These are phyloP conservation scores for Aureobasidium sp. DNA, from an alignment of 2,329 filamentous ascomycete species.

Conservation along the genomic window DNA sequence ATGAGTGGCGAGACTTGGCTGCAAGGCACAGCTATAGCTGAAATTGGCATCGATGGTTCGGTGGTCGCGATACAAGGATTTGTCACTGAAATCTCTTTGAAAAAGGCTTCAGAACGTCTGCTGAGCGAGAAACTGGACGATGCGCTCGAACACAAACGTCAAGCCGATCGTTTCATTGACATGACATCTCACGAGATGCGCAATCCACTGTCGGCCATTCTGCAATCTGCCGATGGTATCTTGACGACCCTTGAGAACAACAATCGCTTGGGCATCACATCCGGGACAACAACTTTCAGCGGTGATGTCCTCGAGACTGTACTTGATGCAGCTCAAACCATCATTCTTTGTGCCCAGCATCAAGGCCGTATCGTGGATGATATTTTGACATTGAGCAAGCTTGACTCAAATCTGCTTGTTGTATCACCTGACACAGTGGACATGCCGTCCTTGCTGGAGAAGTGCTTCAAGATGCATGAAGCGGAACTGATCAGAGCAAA, in stretches of 20 bases:
- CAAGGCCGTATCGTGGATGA: constrained; percentile 38
- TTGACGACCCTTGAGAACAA: constrained; percentile 23
- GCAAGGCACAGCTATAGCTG: constrained; percentile 24
- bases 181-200: constrained; percentile 32
- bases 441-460: constrained; percentile 26
- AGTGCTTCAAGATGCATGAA: constrained; percentile 30
- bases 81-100: constrained; percentile 26
- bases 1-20: constrained; percentile 25
- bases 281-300: background rate
- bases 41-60: constrained; percentile 23
- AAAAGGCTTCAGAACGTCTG: constrained; percentile 25
- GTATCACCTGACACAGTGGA: constrained; percentile 34
- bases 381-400: constrained; percentile 24
- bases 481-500: constrained; percentile 28
- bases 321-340: constrained; percentile 18
- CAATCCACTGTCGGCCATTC: constrained; percentile 36
- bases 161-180: constrained; percentile 31
- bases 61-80: constrained; percentile 24
- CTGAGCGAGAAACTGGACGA: constrained; percentile 26
- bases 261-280: background rate
- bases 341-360: constrained; percentile 19
- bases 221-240: constrained; percentile 38
- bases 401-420: constrained; percentile 25
- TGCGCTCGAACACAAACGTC: constrained; percentile 28
- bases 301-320: constrained; percentile 6